Evolutionary conservation across 2,329 filamentous ascomycete species (phyloP).

Genomic region (Westerdykella aurantiaca): DNA sequence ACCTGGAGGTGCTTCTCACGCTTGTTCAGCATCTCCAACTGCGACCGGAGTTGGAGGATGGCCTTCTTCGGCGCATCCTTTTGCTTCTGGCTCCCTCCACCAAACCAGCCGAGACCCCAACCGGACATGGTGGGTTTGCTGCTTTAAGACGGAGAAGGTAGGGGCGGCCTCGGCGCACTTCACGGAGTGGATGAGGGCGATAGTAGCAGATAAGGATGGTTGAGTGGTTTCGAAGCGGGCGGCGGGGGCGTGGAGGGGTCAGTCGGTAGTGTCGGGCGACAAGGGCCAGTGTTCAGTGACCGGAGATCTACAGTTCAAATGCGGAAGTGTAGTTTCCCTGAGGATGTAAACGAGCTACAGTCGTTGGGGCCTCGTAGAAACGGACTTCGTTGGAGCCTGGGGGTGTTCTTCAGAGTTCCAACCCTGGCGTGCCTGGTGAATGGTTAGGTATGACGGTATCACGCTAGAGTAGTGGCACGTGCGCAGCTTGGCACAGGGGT

Average conservation of each 20-base stretch:
- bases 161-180: background rate
- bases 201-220: background rate
- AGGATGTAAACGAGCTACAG: too few relatives aligned
- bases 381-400: slow-evolving; percentile 9
- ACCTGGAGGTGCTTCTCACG: slow-evolving; percentile 83
- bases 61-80: slow-evolving; percentile 97
- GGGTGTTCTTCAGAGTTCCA: background rate
- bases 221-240: background rate
- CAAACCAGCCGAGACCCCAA: slow-evolving; percentile 70
- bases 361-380: background rate
- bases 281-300: too few relatives aligned
- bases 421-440: background rate
- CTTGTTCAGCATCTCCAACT: slow-evolving; percentile 97
- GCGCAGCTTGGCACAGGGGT: background rate
- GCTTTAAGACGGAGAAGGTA: background rate
- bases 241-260: background rate
- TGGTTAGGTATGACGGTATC: background rate
- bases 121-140: slow-evolving; percentile 30
- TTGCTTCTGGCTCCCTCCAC: slow-evolving; percentile 74
- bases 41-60: slow-evolving; percentile 78
- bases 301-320: too few relatives aligned
- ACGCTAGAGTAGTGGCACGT: background rate
- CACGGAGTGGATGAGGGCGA: too few relatives aligned
- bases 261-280: slow-evolving; percentile 2
- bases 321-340: too few relatives aligned